These are phyloP conservation scores for Nicotiana sylvestris DNA, from an alignment of 257 asterid genomes.

Conservation along the genomic window DNA sequence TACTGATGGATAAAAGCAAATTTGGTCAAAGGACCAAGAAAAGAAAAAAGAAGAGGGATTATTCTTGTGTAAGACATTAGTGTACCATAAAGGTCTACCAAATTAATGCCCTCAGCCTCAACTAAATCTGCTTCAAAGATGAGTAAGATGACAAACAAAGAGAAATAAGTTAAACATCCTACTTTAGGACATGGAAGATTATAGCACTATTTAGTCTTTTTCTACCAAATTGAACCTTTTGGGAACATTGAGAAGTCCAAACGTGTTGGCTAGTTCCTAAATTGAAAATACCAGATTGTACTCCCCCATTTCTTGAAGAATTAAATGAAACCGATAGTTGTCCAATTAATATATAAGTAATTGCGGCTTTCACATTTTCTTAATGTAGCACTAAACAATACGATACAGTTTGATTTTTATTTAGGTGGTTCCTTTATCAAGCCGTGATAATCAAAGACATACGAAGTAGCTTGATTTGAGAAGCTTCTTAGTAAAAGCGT, in stretches of 20 bases:
- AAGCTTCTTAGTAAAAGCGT: not conserved
- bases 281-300: not conserved
- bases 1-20: not conserved
- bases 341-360: not conserved
- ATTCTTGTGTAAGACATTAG: not conserved
- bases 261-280: not conserved
- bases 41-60: not conserved
- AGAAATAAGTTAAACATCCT: not conserved
- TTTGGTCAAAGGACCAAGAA: not conserved
- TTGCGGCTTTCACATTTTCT: not conserved
- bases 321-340: not conserved
- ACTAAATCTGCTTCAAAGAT: not conserved
- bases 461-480: not conserved
- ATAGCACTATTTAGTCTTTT: not conserved
- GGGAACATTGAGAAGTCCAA: not conserved
- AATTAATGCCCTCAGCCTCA: not conserved
- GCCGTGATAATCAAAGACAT: not conserved
- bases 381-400: not conserved
- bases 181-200: not conserved
- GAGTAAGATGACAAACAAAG: not conserved
- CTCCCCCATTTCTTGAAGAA: not conserved
- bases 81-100: not conserved
- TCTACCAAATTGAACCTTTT: not conserved
- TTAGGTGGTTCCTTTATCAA: not conserved
- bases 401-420: not conserved